phyloP scores from a whole-genome alignment of 2,329 filamentous ascomycete species.

The Hypoxylon sp. region DNA sequence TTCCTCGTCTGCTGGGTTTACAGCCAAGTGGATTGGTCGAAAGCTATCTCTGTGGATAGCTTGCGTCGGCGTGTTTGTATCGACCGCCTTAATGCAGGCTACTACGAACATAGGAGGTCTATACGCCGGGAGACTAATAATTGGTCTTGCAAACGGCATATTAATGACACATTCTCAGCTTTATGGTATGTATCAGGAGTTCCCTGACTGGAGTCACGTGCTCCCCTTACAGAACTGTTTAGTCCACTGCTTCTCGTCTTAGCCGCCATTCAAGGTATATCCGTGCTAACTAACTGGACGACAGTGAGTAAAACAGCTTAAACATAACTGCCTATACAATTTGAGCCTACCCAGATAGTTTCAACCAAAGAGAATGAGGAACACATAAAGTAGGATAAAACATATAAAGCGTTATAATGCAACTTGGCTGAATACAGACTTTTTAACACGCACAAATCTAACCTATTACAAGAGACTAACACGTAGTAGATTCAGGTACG shows the following conservation, averaged over 20 bases:
- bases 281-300: conserved; percentile 19
- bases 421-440: no score
- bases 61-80: conserved; percentile 56
- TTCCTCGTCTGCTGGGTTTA: conserved; percentile 59
- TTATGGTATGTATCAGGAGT: conserved; percentile 35
- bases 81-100: conserved; percentile 67
- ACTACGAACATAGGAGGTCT: conserved; percentile 63
- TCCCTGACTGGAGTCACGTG: no score
- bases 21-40: conserved; percentile 56
- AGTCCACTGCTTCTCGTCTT: background rate
- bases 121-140: conserved; percentile 64
- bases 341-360: background rate
- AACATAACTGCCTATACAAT: background rate
- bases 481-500: conserved; percentile 45
- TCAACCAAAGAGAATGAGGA: background rate
- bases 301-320: conserved; percentile 26
- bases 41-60: conserved; percentile 59
- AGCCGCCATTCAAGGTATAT: background rate
- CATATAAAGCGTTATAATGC: background rate
- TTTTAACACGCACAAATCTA: background rate
- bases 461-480: conserved; percentile 18
- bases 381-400: background rate
- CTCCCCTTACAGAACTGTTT: background rate
- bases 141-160: conserved; percentile 60
- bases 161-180: conserved; percentile 58